Conservation (phyloP, 2,329 filamentous ascomycete species). For the Juglanconis sp. region DNA sequence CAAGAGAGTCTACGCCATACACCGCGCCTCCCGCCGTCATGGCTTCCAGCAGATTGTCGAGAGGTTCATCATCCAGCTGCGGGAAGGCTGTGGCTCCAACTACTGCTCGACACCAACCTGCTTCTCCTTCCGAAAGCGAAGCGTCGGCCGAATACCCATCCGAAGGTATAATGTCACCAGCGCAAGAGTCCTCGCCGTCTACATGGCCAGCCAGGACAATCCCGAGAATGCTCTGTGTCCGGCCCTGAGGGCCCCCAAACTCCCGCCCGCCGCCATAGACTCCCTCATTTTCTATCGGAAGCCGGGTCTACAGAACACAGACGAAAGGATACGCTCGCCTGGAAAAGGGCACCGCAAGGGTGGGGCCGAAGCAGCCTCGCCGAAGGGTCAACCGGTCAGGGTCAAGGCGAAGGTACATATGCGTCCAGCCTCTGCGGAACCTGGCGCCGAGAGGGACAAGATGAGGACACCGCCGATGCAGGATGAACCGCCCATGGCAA, state of each 20-base stretch:
- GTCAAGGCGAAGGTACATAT: constrained; percentile 15
- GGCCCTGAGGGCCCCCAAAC: constrained; percentile 39
- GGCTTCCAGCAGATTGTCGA: constrained; percentile 66
- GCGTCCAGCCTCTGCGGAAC: constrained; percentile 5
- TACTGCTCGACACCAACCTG: constrained; percentile 74
- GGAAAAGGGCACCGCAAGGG: constrained; percentile 15
- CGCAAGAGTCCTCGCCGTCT: constrained; percentile 75
- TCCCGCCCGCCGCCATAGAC: constrained; percentile 42
- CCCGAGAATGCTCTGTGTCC: constrained; percentile 68
- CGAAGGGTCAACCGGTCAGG: constrained; percentile 4
- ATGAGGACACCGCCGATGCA: background rate
- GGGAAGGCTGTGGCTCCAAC: constrained; percentile 70
- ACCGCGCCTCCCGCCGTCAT: constrained; percentile 59
- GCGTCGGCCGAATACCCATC: constrained; percentile 64
- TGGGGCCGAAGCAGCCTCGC: background rate
- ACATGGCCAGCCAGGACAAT: constrained; percentile 76
- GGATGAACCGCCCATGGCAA: background rate
- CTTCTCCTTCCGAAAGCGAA: constrained; percentile 70
- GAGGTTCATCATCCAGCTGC: constrained; percentile 77
- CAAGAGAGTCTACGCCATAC: constrained; percentile 57
- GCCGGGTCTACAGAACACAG: background rate
- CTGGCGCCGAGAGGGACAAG: background rate
- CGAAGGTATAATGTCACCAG: constrained; percentile 78
- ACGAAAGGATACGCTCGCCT: constrained; percentile 19
- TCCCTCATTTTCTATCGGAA: constrained; percentile 45